Evolutionary conservation across 2,329 filamentous ascomycete species (phyloP), one percentile per base, ranked within the genome.

Genomic region (Fusarium sp.): DNA sequence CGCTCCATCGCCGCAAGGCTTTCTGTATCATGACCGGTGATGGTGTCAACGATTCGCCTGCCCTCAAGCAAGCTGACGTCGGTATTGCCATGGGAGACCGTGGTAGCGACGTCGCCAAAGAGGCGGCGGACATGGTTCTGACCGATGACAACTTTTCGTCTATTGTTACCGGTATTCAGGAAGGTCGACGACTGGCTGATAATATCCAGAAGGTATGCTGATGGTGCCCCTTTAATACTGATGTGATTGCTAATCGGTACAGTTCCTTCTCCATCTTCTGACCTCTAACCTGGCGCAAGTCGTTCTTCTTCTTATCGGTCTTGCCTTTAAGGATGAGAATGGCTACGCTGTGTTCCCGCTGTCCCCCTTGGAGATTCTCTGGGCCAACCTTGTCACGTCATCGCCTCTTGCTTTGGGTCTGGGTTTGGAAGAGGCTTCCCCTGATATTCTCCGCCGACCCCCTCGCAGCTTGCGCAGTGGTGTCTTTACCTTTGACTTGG

Each of bases 111-210:
- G 90, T 93, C 11, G 90, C 90, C 65, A 92, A 92, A 73, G 90
- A 96, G 78, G 93, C 93, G 4, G 91, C 92, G 2, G 93, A 96
- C 74, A 96, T 97, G 85, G 92, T 96, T 35, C 82, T 97, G 40
- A 94, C 92, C 0, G 92, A 96, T 75, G 93, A 96, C 78, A 94
- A 96, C 79, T 96, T 96, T 75, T 92, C 93, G 13, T 93, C 90
- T 27, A 92, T 92, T 56, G 84, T 92, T 40, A 89, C 87, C n/a
- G 90, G 88, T 33, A 88, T 92, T 45, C 86, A 90, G 75, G 89
- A 92, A 77, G 90, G 90, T 14, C 85, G 90, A 41, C 82, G 90
- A 37, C 82, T 92, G 52, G 90, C 91, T 68, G 89, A 92, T 80
- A 92, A 92, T 67, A 91, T 92, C 63, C 89, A 92, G 75, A 92